Evolutionary conservation across 192 early-diverging fungal species (phyloP), one percentile per base, ranked within the genome.

Genomic region (Coemansia sp.): DNA sequence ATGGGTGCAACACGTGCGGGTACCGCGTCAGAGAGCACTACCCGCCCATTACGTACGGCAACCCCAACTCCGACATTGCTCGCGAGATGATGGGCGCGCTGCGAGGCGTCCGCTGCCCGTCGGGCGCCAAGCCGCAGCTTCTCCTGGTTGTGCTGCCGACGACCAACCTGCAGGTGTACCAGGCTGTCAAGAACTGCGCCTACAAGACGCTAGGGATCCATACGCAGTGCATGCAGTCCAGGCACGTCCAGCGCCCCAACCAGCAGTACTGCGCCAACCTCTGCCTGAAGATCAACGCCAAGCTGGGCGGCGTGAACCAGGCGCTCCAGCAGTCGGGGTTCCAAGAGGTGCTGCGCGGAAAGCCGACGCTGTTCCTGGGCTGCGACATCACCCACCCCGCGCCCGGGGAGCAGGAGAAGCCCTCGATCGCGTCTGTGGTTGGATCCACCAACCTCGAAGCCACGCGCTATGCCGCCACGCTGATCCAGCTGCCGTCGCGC

Each of bases 181-280:
- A 88, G 25, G 89, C 91, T 47, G 89, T 95, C 73, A 97, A 97
- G 84, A 86, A 94, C 28, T 86, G 93, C 23, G 87, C 86, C 36
- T 94, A 97, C 71, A 95, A 92, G 0, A 89, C 92, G 18, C 86
- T 96, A 57, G 94, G 94, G 16, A 78, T 96, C 38, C 88, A 92
- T 0, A 94, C 94, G 34, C 95, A 97, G 81, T 97, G 95, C 74
- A 86, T 97, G 63, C 94, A 93, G 66, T 83, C 86, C 18, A 93
- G 86, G 73, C 89, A 95, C 62, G 85, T 94, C 69, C 85, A 85
- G 70, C 72, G 83, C 21, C 82, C 91, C 20, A 95, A 90, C 73
- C 71, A 88, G 43, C 95, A 96, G 81, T 98, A 98, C 83, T 95
- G 93, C 65, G 95, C 95, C 14, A 98, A 98, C 62, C 90, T 98